Base-by-base conservation (phyloP, 2,329 filamentous ascomycete genomes). In the Raffaelea arxii region DNA sequence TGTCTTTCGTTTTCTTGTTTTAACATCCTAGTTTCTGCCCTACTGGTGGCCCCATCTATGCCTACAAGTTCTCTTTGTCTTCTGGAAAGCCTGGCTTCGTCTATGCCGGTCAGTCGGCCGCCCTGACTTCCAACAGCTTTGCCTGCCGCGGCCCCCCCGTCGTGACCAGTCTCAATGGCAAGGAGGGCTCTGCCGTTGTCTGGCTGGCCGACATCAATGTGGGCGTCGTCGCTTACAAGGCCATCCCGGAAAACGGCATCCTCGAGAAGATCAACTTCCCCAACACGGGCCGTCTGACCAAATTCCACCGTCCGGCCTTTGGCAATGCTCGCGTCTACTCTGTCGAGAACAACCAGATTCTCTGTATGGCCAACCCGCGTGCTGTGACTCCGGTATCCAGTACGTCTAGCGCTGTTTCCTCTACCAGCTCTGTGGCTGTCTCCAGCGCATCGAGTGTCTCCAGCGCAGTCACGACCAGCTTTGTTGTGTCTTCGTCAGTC, bases 241-340 rank as follows among this genome's bases (percentile, higher is more conserved):
- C 65, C 6, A 62, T 67, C 2, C 65, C 65, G 3, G 32, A n/a
- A 35, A 60, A 65, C 50, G 61, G 60, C 7, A 53, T 55, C 1
- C 46, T 65, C 32, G 49, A 55, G 11, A 54, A 54, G 16, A 61
- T 66, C 48, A 53, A 55, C 16, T 21, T 65, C 22, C 59, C 62
- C 2, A 56, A 58, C 41, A 58, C 62, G 6, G 58, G 60, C 18
- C 61, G 63, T 6, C 54, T 61, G 7, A 59, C 59, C 27, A 65
- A 65, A 47, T 67, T 63, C 46, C 59, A 59, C n/a, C 53, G 65
- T 30, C 64, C 64, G 7, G 59, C 60, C 6, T 68, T 68, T 50
- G 65, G 65, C 14, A 57, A 67, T 43, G 56, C 55, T 10, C 46
- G 56, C 38, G 53, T 63, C 16, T 65, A 64, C 49, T 46, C 44